Base-by-base conservation (phyloP, 257 asterid species). In the Capsicum rhomboideum region DNA sequence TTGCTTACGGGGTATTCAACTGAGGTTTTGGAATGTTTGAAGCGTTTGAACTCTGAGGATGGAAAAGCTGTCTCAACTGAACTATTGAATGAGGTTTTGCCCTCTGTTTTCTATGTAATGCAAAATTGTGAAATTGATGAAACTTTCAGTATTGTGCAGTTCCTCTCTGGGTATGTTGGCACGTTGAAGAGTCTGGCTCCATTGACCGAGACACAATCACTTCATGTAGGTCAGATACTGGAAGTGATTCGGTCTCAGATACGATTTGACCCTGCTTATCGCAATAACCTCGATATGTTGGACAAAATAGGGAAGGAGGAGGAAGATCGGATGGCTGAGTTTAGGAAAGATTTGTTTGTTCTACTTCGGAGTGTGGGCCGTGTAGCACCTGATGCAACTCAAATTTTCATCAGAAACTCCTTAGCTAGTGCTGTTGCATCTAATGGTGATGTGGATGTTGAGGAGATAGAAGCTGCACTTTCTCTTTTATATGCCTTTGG, bases 381-480 rank as follows among this genome's bases (percentile, higher is more conserved):
- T 84, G 97, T 97, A 74, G 99, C 99, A 23, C 97, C 98, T 44
- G 94, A 94, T 86, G 90, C 91, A 74, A 95, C 97, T 59, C 98
- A 91, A 83, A 80, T 80, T 80, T 97, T 95, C 88, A 93, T 97
- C 50, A 91, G 95, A 77, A 95, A 91, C 88, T 93, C 98, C 79
- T 56, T 97, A 83, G 90, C 81, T 28, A 89, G 72, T 64, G 94
- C 99, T 72, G 92, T 89, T 67, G 87, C 93, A 52, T 91, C 97
- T 17, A 63, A 94, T 6, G 92, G 87, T 21, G 96, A 95, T 86
- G 91, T 90, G 83, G 92, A 92, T 82, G 94, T 89, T 4, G 99
- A 97, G 89, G 98, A 95, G 84, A 98, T 97, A 81, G 99, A 97
- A 89, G 99, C 97, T 44, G 92, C 99, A 71, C 98, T 97, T 81